phyloP scores from a whole-genome alignment of 345 rosid species.

The Eucalyptus dawsonii region DNA sequence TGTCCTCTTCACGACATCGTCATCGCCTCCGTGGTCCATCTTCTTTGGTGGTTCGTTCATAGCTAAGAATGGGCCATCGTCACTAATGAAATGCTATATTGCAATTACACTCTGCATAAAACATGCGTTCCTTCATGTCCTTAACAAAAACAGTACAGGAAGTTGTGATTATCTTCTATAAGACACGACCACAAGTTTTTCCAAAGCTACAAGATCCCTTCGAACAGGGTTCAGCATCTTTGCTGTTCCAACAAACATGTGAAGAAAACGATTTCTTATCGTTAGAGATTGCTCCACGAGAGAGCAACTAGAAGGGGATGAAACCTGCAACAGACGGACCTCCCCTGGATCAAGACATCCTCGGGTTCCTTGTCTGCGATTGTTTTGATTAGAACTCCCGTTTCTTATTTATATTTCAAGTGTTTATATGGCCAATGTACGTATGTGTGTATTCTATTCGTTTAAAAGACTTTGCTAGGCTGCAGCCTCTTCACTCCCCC shows the following conservation, averaged over 20 bases:
- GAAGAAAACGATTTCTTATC: background rate
- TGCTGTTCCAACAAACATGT: background rate
- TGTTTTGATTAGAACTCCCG: background rate
- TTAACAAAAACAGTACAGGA: background rate
- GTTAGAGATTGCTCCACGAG: background rate
- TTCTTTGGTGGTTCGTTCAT: background rate
- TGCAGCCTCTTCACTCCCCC: background rate
- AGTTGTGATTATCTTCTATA: background rate
- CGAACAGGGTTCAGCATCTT: background rate
- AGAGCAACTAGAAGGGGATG: background rate
- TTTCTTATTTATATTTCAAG: background rate
- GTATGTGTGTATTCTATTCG: background rate
- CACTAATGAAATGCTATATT: background rate
- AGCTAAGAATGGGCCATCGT: background rate
- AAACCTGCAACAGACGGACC: background rate
- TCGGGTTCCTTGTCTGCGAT: background rate
- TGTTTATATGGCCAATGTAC: background rate
- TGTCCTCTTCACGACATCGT: background rate
- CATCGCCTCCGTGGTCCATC: background rate
- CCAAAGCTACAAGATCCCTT: background rate
- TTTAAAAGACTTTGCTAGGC: background rate
- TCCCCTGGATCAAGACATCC: background rate
- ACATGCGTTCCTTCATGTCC: background rate
- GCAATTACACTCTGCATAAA: background rate
- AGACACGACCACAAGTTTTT: background rate